These are phyloP conservation scores for Albugo laibachii DNA, from an alignment of 352 stramenopile genomes.

Conservation along the genomic window DNA sequence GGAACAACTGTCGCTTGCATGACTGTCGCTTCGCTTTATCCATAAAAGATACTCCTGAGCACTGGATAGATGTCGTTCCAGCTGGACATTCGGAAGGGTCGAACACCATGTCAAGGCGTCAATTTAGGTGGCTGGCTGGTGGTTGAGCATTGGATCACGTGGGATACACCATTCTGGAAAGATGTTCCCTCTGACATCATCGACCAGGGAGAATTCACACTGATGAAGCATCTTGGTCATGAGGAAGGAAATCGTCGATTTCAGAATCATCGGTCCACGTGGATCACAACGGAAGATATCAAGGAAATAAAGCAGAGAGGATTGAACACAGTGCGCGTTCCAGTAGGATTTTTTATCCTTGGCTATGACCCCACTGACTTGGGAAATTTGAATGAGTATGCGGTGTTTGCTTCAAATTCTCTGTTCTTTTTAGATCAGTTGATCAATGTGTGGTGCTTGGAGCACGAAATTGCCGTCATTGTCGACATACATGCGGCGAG, in stretches of 20 bases:
- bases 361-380: constrained; percentile 16
- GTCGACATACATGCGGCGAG: constrained; percentile 34
- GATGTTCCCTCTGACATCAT: constrained; percentile 2
- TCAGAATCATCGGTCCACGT: constrained; percentile 10
- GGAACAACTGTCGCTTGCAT: too few relatives aligned
- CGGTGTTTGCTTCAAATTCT: constrained; percentile 8
- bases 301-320: constrained; percentile 8
- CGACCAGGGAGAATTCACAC: constrained; percentile 10
- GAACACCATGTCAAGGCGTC: constrained; percentile 26
- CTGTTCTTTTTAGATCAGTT: constrained; percentile 22
- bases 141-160: constrained; percentile 18
- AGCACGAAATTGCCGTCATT: constrained; percentile 30
- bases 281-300: constrained; percentile 12
- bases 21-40: too few relatives aligned
- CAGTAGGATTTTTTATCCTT: constrained; percentile 24
- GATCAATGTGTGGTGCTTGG: constrained; percentile 21
- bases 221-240: constrained; percentile 11
- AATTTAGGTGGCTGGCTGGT: constrained; percentile 20
- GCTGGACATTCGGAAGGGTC: constrained; percentile 16
- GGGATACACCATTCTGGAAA: constrained; percentile 11
- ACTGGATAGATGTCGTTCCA: constrained; percentile 10
- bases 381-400: background rate
- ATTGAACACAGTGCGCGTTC: constrained; percentile 24
- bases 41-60: too few relatives aligned
- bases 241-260: constrained; percentile 7